These are phyloP conservation scores for Phylloporus arenicola DNA, from an alignment of 768 basidiomycete species.

Conservation along the genomic window DNA sequence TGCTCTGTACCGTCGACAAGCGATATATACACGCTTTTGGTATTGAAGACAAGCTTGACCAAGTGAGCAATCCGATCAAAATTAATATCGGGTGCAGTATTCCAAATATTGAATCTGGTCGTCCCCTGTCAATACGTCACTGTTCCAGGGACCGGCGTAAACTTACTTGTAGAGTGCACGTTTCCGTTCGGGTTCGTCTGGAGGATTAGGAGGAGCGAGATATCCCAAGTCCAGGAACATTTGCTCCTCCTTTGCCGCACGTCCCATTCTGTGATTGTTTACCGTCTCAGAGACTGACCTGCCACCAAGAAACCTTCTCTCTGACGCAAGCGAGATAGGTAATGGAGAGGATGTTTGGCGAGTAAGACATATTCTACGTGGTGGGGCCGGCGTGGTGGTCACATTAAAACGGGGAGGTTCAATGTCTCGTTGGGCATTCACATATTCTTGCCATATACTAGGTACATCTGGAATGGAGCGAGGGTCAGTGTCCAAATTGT, in stretches of 20 bases:
- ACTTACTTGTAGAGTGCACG: conserved; percentile 80
- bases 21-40: conserved; percentile 78
- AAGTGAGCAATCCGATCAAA: conserved; percentile 94
- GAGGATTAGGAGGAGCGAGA: conserved; percentile 76
- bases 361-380: conserved; percentile 49
- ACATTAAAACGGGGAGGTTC: conserved; percentile 27
- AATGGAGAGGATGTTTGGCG: conserved; percentile 64
- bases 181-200: conserved; percentile 76
- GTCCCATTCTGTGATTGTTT: conserved; percentile 36
- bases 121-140: conserved; percentile 1
- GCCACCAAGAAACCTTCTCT: conserved; percentile 31
- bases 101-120: conserved; percentile 80
- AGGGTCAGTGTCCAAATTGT: conserved; percentile 15
- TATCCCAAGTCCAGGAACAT: conserved; percentile 62
- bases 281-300: conserved; percentile 30
- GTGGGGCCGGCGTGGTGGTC: conserved; percentile 43
- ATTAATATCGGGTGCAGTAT: conserved; percentile 79
- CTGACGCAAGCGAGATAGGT: conserved; percentile 37
- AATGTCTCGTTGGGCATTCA: conserved; percentile 21
- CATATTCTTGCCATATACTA: conserved; percentile 26
- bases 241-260: conserved; percentile 61
- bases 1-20: conserved; percentile 82
- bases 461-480: conserved; percentile 15
- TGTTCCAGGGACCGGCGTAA: background rate
- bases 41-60: conserved; percentile 88